Percentiles rank a stretch among this genome's conserved stretches.
Evolutionary conservation across 2,329 filamentous ascomycete genomes (phyloP).

Genomic region (Cordyceps cateniannulata): DNA sequence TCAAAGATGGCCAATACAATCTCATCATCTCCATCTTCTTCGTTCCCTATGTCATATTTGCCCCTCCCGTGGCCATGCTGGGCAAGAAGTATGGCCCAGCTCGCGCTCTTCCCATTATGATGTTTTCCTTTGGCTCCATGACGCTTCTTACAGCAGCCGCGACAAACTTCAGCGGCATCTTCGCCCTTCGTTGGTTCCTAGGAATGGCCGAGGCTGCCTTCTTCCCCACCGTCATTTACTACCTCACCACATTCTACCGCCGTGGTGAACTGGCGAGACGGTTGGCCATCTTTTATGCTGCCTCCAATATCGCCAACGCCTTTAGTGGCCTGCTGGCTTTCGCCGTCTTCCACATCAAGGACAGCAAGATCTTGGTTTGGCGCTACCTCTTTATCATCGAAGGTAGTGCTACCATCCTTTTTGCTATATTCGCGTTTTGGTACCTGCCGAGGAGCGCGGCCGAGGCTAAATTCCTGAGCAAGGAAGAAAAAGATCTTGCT

Average conservation of each 20-base stretch:
- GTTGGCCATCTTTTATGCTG: conserved; percentile 66
- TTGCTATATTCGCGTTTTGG: conserved; percentile 58
- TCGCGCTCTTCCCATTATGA: conserved; percentile 61
- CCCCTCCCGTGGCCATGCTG: conserved; percentile 51
- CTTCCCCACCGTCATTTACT: conserved; percentile 48
- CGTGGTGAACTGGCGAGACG: conserved; percentile 38
- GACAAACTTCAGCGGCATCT: conserved; percentile 41
- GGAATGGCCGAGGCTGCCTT: conserved; percentile 52
- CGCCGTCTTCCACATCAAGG: conserved; percentile 41
- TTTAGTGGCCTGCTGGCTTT: conserved; percentile 42
- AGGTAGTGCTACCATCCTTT: conserved; percentile 50
- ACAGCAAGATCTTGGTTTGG: conserved; percentile 34
- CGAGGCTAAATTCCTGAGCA: conserved; percentile 57
- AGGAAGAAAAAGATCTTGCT: conserved; percentile 61
- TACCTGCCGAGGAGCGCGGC: conserved; percentile 61
- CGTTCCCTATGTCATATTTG: conserved; percentile 66
- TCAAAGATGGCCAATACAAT: conserved; percentile 62
- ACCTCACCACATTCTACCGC: conserved; percentile 45
- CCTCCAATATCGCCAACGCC: conserved; percentile 64
- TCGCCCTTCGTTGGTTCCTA: conserved; percentile 43
- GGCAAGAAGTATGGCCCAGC: conserved; percentile 66
- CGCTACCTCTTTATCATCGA: conserved; percentile 50
- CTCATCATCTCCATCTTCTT: conserved; percentile 67
- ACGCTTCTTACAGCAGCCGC: conserved; percentile 53
- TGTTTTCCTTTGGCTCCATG: conserved; percentile 64